Percentiles rank a stretch among this genome's conserved stretches.
Conservation (phyloP, 1,284 basidiomycete species). For the Trichosporon coremiiforme region DNA sequence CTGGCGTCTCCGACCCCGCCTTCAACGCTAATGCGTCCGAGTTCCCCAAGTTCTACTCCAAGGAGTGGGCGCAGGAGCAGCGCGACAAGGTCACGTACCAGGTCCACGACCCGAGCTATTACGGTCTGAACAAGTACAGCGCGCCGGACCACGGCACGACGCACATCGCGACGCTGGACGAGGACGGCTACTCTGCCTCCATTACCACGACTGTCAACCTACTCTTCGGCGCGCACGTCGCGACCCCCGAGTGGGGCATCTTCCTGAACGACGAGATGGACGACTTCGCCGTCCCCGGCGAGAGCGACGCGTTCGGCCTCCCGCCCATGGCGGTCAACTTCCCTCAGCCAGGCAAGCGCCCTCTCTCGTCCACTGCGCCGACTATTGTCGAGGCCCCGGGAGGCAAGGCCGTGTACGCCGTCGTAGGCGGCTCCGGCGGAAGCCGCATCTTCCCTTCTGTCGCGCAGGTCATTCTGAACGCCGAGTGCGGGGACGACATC, state of each 20-base stretch:
- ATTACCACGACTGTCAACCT: slow-evolving; percentile 85
- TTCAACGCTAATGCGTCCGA: slow-evolving; percentile 59
- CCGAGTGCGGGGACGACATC: slow-evolving; percentile 75
- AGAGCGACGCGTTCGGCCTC: slow-evolving; percentile 78
- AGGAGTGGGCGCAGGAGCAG: slow-evolving; percentile 67
- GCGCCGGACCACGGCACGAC: slow-evolving; percentile 86
- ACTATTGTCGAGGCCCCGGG: slow-evolving; percentile 74
- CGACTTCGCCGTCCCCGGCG: slow-evolving; percentile 80
- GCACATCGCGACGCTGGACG: slow-evolving; percentile 77
- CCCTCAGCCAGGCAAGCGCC: slow-evolving; percentile 77
- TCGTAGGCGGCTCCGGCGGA: slow-evolving; percentile 83
- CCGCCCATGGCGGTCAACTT: slow-evolving; percentile 86
- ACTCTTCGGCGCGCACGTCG: slow-evolving; percentile 74
- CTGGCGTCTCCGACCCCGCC: slow-evolving; percentile 73
- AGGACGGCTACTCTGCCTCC: slow-evolving; percentile 77
- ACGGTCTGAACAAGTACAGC: slow-evolving; percentile 77
- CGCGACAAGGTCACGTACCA: slow-evolving; percentile 62
- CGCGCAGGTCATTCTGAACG: slow-evolving; percentile 76
- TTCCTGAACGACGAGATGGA: slow-evolving; percentile 83
- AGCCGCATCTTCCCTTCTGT: slow-evolving; percentile 78
- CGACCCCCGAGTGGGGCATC: slow-evolving; percentile 81
- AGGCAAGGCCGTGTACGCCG: slow-evolving; percentile 67
- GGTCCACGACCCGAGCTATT: slow-evolving; percentile 78
- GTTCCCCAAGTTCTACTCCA: slow-evolving; percentile 70
- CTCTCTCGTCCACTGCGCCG: slow-evolving; percentile 79